These are phyloP conservation scores for Guadua angustifolia DNA, from an alignment of 176 grass and related monocot genomes.

Conservation along the genomic window DNA sequence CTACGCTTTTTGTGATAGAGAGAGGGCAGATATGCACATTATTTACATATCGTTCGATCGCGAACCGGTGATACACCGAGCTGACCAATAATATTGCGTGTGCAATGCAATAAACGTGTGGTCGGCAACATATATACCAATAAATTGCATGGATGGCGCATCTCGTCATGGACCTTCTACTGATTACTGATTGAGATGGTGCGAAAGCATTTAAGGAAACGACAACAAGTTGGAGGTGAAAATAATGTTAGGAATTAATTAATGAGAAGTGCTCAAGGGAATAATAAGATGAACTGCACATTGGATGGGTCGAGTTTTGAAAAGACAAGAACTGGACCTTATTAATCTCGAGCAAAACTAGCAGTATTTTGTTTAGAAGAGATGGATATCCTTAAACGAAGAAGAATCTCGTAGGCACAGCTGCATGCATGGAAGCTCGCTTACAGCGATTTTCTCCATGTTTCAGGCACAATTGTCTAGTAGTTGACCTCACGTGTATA, in stretches of 20 bases:
- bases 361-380: not conserved
- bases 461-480: not conserved
- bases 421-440: not conserved
- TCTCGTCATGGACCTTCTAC: not conserved
- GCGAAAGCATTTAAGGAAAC: not conserved
- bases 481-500: not conserved
- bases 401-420: not conserved
- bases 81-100: not conserved
- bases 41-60: too few relatives aligned
- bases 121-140: not conserved
- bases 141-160: constrained; percentile 3
- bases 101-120: not conserved
- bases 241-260: too few relatives aligned
- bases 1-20: too few relatives aligned
- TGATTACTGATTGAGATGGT: not conserved
- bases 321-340: not conserved
- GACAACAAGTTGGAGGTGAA: too few relatives aligned
- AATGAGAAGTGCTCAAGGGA: not conserved
- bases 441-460: constrained; percentile 18
- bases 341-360: not conserved
- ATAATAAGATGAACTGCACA: not conserved
- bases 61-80: not conserved
- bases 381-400: not conserved
- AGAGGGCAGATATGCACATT: too few relatives aligned
- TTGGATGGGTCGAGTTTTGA: not conserved